Percentiles rank a stretch among this genome's conserved stretches.
phyloP scores from a whole-genome alignment of 2,329 filamentous ascomycete genomes.

The Plenodomus tracheiphilus region DNA sequence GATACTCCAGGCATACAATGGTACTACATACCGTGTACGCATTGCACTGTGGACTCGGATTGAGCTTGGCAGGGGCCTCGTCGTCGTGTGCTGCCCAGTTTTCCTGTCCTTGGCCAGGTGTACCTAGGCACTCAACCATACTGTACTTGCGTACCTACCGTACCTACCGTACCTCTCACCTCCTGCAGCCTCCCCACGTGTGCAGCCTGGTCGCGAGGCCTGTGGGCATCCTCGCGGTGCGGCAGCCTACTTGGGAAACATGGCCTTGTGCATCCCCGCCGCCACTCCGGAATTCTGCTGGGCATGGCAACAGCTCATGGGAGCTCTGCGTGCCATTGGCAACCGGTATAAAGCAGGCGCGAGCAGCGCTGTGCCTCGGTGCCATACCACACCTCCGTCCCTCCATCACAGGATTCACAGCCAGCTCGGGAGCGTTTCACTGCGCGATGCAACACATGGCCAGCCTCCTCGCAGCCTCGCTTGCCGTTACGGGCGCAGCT shows the following conservation, averaged over 20 bases:
- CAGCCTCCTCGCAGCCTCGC: constrained; percentile 18
- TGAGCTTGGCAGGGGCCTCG: no score
- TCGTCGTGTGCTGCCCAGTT: constrained; percentile 6
- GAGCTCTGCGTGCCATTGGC: not conserved
- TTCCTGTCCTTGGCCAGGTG: no score
- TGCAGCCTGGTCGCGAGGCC: constrained; percentile 1
- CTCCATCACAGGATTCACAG: no score
- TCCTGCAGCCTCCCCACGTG: constrained; percentile 18
- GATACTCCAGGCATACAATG: no score
- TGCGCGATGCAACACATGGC: constrained; percentile 1
- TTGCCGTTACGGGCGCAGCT: constrained; percentile 11
- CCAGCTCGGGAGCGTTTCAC: no score
- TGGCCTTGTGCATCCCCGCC: constrained; percentile 29
- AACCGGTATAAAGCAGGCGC: not conserved
- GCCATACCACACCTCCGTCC: no score
- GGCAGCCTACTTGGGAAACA: constrained; percentile 25
- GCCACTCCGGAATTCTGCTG: constrained; percentile 1
- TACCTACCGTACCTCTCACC: constrained; percentile 9
- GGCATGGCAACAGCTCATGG: not conserved
- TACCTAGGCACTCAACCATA: no score
- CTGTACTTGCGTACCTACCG: no score
- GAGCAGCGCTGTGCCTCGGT: no score
- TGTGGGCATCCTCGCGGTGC: constrained; percentile 9
- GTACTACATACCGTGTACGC: no score
- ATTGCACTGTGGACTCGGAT: no score